Conservation (phyloP, 2,329 filamentous ascomycete species). For the Cercospora beticola region DNA sequence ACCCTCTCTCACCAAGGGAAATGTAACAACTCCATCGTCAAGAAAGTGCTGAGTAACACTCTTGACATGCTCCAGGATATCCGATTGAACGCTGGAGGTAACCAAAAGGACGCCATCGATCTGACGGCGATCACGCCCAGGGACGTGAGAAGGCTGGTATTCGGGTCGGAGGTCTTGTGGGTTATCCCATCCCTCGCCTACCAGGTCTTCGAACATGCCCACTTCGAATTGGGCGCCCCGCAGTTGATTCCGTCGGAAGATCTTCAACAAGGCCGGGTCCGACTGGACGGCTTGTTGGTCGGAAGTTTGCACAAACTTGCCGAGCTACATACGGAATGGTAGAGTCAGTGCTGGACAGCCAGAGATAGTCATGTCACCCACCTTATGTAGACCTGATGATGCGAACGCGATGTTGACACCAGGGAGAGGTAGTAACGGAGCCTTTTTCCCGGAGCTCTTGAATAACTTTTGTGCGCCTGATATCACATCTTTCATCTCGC, state of each 20-base stretch:
- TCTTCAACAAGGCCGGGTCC: slow-evolving; percentile 3
- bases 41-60: slow-evolving; percentile 12
- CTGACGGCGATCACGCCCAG: background rate
- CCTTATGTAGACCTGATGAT: background rate
- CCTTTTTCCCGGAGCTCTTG: background rate
- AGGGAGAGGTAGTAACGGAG: background rate
- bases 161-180: slow-evolving; percentile 9
- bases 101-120: background rate
- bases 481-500: slow-evolving; percentile 9
- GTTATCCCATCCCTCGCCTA: slow-evolving; percentile 10
- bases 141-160: slow-evolving; percentile 7
- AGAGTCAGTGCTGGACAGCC: slow-evolving; percentile 6
- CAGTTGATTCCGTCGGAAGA: slow-evolving; percentile 7
- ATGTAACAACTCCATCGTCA: slow-evolving; percentile 9
- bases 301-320: slow-evolving; percentile 11
- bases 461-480: slow-evolving; percentile 7
- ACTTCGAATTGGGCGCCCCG: slow-evolving; percentile 9
- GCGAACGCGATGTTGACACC: background rate
- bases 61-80: background rate
- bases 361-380: background rate
- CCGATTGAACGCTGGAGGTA: background rate
- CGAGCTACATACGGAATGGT: slow-evolving; percentile 8
- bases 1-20: slow-evolving; percentile 9
- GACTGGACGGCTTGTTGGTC: slow-evolving; percentile 11
- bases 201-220: slow-evolving; percentile 7